Percentiles rank a stretch among this genome's conserved stretches.
These are phyloP conservation scores for Fraxinus paxiana DNA, from an alignment of 305 asterid genomes.

Conservation along the genomic window DNA sequence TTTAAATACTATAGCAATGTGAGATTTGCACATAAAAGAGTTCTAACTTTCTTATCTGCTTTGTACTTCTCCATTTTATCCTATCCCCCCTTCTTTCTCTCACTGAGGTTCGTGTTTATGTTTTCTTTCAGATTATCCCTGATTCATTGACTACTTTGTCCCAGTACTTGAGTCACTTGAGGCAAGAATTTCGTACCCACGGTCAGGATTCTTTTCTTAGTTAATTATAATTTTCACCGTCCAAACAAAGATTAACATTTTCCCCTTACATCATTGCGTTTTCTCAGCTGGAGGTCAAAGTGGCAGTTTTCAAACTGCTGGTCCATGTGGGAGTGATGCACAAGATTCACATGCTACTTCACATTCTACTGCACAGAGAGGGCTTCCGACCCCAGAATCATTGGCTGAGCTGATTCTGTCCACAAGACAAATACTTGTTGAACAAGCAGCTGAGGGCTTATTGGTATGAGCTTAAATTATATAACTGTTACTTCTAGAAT, in stretches of 20 bases:
- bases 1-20: neutral
- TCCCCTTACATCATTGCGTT: constrained; percentile 12
- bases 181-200: constrained; percentile 59
- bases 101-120: constrained; percentile 14
- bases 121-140: constrained; percentile 61
- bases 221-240: neutral
- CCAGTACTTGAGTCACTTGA: constrained; percentile 64
- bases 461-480: constrained; percentile 49
- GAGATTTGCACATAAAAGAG: constrained; percentile 4
- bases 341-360: constrained; percentile 33
- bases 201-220: constrained; percentile 43
- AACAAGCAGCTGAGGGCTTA: constrained; percentile 65
- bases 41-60: neutral
- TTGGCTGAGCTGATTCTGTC: constrained; percentile 67
- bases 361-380: constrained; percentile 47
- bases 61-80: neutral
- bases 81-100: constrained; percentile 8
- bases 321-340: constrained; percentile 38
- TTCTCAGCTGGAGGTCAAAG: constrained; percentile 49
- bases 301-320: constrained; percentile 40
- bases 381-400: constrained; percentile 72
- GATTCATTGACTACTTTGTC: constrained; percentile 82
- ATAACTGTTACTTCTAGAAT: constrained; percentile 12
- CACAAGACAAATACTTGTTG: constrained; percentile 56
- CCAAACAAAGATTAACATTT: neutral